Percentiles rank a stretch among this genome's conserved stretches.
phyloP scores from a whole-genome alignment of 495 filamentous ascomycete genomes.

The Penicillium soppii region DNA sequence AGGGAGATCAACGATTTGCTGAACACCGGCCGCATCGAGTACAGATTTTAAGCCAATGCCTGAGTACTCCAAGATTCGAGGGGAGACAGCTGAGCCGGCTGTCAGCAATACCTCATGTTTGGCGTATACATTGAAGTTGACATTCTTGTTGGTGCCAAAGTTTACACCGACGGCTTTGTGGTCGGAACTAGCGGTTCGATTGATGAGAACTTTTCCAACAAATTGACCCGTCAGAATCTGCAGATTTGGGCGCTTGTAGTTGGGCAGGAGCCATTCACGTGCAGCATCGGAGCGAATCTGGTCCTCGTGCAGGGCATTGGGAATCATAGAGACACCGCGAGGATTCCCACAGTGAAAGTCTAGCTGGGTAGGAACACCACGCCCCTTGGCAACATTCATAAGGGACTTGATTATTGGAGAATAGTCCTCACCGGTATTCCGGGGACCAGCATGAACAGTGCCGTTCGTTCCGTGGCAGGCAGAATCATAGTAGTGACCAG shows the following conservation, averaged over 20 bases:
- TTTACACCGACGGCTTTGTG: constrained; percentile 26
- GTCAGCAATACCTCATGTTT: constrained; percentile 54
- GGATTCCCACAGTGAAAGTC: constrained; percentile 26
- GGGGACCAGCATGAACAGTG: constrained; percentile 24
- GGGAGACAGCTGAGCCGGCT: constrained; percentile 54
- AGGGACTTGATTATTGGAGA: constrained; percentile 22
- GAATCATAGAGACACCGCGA: constrained; percentile 30
- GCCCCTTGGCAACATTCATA: constrained; percentile 14
- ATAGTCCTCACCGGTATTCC: constrained; percentile 17
- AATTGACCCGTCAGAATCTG: constrained; percentile 46
- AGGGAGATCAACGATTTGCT: constrained; percentile 53
- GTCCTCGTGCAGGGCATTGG: constrained; percentile 19
- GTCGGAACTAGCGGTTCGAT: background rate
- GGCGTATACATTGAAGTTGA: constrained; percentile 31
- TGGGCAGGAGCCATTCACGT: constrained; percentile 48
- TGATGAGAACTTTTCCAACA: constrained; percentile 42
- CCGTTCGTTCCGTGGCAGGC: constrained; percentile 26
- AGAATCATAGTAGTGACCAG: constrained; percentile 21
- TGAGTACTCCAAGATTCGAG: constrained; percentile 48
- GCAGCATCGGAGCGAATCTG: constrained; percentile 40
- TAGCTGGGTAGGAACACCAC: constrained; percentile 16
- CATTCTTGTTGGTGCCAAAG: constrained; percentile 34
- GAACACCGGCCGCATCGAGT: constrained; percentile 44
- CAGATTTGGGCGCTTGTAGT: constrained; percentile 42
- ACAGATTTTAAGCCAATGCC: constrained; percentile 39